Conservation (phyloP, 257 asterid genomes). For the Buddleja alternifolia region DNA sequence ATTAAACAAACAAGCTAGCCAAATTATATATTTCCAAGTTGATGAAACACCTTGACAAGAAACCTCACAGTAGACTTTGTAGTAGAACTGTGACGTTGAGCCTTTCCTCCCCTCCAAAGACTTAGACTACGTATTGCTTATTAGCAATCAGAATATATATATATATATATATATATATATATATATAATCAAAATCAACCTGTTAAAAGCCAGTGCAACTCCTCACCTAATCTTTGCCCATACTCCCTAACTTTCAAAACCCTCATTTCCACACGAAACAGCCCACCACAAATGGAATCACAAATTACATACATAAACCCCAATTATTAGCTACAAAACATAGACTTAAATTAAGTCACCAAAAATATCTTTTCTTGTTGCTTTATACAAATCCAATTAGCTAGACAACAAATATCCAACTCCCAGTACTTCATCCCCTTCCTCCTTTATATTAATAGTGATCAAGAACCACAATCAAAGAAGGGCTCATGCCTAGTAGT, state of each 20-base stretch:
- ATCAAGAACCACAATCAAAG: neutral
- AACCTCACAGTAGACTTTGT: neutral
- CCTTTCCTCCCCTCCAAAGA: neutral
- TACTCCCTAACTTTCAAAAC: slow-evolving; percentile 34
- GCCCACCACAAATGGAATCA: slow-evolving; percentile 19
- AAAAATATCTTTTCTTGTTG: slow-evolving; percentile 16
- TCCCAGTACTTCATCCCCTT: neutral
- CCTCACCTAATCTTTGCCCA: slow-evolving; percentile 68
- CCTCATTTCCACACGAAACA: slow-evolving; percentile 58
- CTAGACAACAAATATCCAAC: neutral
- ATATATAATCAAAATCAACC: slow-evolving; percentile 7
- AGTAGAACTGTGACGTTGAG: neutral
- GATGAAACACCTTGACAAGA: neutral
- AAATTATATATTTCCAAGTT: neutral
- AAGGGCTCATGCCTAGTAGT: slow-evolving; percentile 19
- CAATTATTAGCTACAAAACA: neutral
- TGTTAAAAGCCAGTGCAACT: slow-evolving; percentile 68
- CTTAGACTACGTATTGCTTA: neutral
- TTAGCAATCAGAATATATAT: neutral
- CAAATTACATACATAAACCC: slow-evolving; percentile 4
- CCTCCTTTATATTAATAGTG: neutral
- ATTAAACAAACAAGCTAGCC: no score
- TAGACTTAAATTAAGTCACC: neutral
- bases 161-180: neutral
- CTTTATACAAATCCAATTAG: neutral